Conservation (phyloP, 1,284 basidiomycete species). For the Pyrrhoderma lamaoense region DNA sequence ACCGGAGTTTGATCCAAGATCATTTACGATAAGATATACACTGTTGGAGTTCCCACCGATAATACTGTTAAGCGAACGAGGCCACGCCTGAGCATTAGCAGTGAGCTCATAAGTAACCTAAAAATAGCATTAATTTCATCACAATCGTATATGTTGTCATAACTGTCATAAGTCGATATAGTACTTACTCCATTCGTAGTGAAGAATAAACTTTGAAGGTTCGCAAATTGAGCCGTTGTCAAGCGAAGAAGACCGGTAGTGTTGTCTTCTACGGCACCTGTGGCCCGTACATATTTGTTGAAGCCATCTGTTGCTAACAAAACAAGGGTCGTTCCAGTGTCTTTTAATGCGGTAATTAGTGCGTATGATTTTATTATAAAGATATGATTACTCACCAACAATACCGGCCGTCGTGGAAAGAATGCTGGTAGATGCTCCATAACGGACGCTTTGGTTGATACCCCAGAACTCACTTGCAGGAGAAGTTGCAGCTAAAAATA, state of each 20-base stretch:
- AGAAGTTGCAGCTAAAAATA: constrained; percentile 9
- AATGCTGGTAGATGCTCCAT: constrained; percentile 18
- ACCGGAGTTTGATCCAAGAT: constrained; percentile 26
- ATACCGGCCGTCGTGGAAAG: constrained; percentile 21
- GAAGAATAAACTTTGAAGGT: constrained; percentile 21
- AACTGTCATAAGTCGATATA: no score
- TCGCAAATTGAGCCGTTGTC: constrained; percentile 18
- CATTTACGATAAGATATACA: constrained; percentile 22
- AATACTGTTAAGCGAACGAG: constrained; percentile 19
- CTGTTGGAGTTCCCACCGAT: constrained; percentile 19
- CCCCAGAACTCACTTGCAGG: constrained; percentile 21
- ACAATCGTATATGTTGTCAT: background rate
- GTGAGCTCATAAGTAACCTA: constrained; percentile 22
- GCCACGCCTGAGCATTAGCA: constrained; percentile 23
- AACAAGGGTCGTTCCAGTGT: constrained; percentile 22
- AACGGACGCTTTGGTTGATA: constrained; percentile 20
- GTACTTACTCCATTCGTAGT: constrained; percentile 17
- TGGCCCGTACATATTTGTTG: constrained; percentile 18
- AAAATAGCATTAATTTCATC: background rate
- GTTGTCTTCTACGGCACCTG: constrained; percentile 18
- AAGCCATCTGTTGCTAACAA: constrained; percentile 20
- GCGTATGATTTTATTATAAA: background rate
- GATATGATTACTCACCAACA: constrained; percentile 16
- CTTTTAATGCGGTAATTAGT: background rate
- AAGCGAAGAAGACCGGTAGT: constrained; percentile 19